Evolutionary conservation across 208 protist species (phyloP), one percentile per base, ranked within the genome.

Genomic region (Herpetomonas samuelpessoai): DNA sequence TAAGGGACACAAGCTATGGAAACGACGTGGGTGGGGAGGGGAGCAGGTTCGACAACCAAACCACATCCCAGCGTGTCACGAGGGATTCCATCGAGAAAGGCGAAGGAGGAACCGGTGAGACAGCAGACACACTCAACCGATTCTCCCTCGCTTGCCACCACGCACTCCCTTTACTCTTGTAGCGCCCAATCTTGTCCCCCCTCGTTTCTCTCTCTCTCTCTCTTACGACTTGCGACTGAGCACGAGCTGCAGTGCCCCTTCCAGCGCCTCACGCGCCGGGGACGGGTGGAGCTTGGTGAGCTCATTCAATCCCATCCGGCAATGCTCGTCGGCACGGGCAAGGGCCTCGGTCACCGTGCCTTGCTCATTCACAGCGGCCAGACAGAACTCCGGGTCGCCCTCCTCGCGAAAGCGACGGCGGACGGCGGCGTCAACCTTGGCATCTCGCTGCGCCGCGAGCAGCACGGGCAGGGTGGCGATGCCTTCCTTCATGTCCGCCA

Each of bases 381-480:
- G 64, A 41, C 82, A 88, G 39, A 75, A 69, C 31, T 63, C 55
- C 6, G 35, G 46, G 26, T 88, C 86, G 10, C 65, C 81, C 0
- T 61, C 66, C 30, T 77, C 56, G 2, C 27, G 56, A 57, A 88
- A 88, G 38, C 80, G 82, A 12, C 82, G 80, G 14, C 82, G 79
- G 44, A 93, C 75, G 29, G 72, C 69, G 21, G 53, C 72, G 49
- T 83, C 66, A 18, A 90, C 77, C 57, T 59, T 66, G 1, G 62
- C 30, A 30, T 90, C 79, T 31, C 79, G 67, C 67, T 71, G 71
- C 21, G 80, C 86, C 2, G 80, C 82, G 12, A 93, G 80, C 47
- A 93, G 64, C 45, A 89, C 85, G 19, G 88, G 88, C 31, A 95
- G 63, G 26, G 88, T 95, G 31, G 85, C 84, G 45, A 87, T 86